phyloP scores from a whole-genome alignment of 2,329 filamentous ascomycete genomes.

The Arthrobotrys conoides region DNA sequence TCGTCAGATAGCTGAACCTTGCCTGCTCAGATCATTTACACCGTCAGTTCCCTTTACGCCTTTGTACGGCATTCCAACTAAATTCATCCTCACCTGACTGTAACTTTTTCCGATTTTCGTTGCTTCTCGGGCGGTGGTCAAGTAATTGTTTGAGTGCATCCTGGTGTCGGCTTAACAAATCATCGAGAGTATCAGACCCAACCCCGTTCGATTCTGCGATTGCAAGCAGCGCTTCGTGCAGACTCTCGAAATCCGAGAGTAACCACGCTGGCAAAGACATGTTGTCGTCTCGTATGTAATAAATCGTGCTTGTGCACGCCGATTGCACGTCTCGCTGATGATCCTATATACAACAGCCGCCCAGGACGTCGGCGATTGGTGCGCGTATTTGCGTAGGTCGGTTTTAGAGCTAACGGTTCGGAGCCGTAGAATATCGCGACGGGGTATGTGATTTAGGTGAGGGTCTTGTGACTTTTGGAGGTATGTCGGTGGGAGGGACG shows the following conservation, averaged over 20 bases:
- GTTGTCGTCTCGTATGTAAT: conserved; percentile 28
- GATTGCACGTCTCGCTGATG: conserved; percentile 54
- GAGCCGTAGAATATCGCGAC: conserved; percentile 30
- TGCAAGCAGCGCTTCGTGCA: conserved; percentile 86
- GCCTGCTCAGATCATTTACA: conserved; percentile 70
- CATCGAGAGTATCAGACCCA: conserved; percentile 43
- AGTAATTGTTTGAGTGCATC: conserved; percentile 51
- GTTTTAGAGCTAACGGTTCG: conserved; percentile 11
- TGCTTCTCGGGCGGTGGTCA: conserved; percentile 72
- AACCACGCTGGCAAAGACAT: conserved; percentile 59
- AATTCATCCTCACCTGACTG: conserved; percentile 73
- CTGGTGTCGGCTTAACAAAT: conserved; percentile 50
- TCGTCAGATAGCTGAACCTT: conserved; percentile 80
- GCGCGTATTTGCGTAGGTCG: conserved; percentile 39
- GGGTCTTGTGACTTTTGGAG: conserved; percentile 16
- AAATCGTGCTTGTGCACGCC: conserved; percentile 29
- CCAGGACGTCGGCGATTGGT: conserved; percentile 23
- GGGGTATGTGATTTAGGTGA: conserved; percentile 17
- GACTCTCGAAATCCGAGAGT: conserved; percentile 77
- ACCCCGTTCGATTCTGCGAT: conserved; percentile 76
- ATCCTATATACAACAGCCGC: conserved; percentile 25
- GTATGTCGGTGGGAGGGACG: conserved; percentile 36
- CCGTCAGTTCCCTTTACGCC: conserved; percentile 21
- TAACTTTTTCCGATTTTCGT: conserved; percentile 80
- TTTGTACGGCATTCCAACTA: conserved; percentile 11